Percentiles rank a stretch among this genome's conserved stretches.
These are phyloP conservation scores for Neurospora sp. DNA, from an alignment of 495 filamentous ascomycete species.

Conservation along the genomic window DNA sequence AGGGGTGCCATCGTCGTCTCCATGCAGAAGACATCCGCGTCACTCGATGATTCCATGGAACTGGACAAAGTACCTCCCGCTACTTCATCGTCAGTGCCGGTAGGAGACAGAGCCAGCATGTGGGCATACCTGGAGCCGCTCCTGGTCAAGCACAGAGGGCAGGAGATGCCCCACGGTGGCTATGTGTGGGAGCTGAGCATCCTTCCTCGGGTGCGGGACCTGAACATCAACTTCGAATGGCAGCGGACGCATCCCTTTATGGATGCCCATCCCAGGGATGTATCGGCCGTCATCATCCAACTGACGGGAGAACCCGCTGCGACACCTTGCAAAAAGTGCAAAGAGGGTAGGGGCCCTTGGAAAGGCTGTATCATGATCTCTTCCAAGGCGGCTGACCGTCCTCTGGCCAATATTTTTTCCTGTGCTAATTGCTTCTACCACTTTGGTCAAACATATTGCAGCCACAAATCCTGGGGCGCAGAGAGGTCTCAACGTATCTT, in stretches of 20 bases:
- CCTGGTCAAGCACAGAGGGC: constrained; percentile 10
- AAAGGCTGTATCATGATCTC: constrained; percentile 22
- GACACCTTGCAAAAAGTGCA: constrained; percentile 15
- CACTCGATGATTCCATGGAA: neutral
- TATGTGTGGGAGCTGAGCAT: constrained; percentile 8
- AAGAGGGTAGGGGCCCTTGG: constrained; percentile 19
- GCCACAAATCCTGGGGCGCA: constrained; percentile 15
- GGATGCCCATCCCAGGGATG: constrained; percentile 16
- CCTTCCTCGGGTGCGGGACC: constrained; percentile 15
- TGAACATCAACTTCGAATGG: constrained; percentile 13
- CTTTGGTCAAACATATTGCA: constrained; percentile 18
- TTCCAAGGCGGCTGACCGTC: neutral
- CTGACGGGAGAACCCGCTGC: constrained; percentile 18
- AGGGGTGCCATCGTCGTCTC: constrained; percentile 11
- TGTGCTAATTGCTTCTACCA: constrained; percentile 30
- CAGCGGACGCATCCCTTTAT: constrained; percentile 7
- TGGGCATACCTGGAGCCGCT: constrained; percentile 16
- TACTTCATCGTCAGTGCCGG: too few relatives aligned
- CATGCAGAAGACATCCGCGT: neutral
- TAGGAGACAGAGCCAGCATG: neutral
- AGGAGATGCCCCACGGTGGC: constrained; percentile 1
- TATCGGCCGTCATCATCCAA: constrained; percentile 23
- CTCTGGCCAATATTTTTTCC: constrained; percentile 5
- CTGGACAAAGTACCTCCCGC: neutral
- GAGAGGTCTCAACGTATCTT: constrained; percentile 5